Base-by-base conservation (phyloP, 352 stramenopile genomes). In the Globisporangium echinulatum region DNA sequence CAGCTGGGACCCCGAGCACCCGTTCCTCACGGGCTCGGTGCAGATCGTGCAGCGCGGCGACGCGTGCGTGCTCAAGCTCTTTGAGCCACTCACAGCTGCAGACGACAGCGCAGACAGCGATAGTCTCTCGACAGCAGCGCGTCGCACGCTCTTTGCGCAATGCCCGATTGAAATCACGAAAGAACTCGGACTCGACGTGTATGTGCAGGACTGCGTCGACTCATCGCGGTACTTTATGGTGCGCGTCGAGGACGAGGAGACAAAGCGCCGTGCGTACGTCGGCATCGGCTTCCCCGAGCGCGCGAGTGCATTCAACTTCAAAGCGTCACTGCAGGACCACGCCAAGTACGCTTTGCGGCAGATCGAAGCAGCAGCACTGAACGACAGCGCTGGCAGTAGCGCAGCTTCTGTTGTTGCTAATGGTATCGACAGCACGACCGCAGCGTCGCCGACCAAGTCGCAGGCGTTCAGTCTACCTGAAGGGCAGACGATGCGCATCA, bases 211-310 rank as follows among this genome's bases (percentile, higher is more conserved):
- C 63, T 95, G 83, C 51, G 82, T 88, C 52, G 85, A 95, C 63
- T 93, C 85, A 54, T 95, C 85, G 53, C 82, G 85, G 37, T 95
- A 95, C 67, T 95, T 95, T 42, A 92, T 95, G 79, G 39, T 95
- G 15, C 85, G 85, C 56, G 77, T 92, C 54, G 84, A 92, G 58
- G 85, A 95, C 64, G 80, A 88, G 56, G 59, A 71, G 44, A 91
- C 74, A 17, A 75, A 80, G 42, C 82, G 83, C 37, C 77, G 79
- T 54, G 85, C 83, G 49, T 95, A 90, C 56, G 64, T 95, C 6
- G 85, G 85, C 51, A 72, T 93, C 17, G 85, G 85, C 52, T 92
- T 93, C 48, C 80, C 85, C 0, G 82, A 93, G 62, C 80, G 85
- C 42, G 64, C 82, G 6, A 75, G 63, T 15, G 85, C 85, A 10